Percentiles rank a stretch among this genome's conserved stretches.
Conservation (phyloP, 805 yeast species). For the Metschnikowia chrysomelidarum region DNA sequence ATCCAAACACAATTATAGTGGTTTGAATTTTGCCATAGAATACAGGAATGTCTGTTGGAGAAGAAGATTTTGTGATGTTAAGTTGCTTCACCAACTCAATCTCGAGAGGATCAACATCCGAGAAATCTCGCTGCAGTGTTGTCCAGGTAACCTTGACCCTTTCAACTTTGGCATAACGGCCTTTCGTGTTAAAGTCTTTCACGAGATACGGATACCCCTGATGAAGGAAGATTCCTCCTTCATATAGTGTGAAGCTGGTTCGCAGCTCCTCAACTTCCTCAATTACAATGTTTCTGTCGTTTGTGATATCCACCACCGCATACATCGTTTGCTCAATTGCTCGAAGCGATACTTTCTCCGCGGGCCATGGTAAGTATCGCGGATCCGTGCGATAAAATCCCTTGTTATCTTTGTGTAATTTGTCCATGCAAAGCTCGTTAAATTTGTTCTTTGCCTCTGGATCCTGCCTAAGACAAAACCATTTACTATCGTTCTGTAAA, state of each 20-base stretch:
- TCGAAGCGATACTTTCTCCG: constrained; percentile 70
- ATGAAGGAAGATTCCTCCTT: constrained; percentile 90
- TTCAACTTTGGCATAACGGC: constrained; percentile 78
- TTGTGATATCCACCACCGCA: constrained; percentile 89
- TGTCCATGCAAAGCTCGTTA: constrained; percentile 34
- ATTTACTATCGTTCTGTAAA: constrained; percentile 50
- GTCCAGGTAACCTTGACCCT: constrained; percentile 93
- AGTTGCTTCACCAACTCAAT: constrained; percentile 63
- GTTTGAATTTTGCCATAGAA: constrained; percentile 74
- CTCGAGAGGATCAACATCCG: constrained; percentile 86
- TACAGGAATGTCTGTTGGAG: constrained; percentile 49
- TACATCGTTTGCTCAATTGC: constrained; percentile 78
- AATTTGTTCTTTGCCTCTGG: constrained; percentile 19
- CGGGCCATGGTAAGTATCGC: constrained; percentile 77
- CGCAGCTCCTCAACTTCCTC: constrained; percentile 90
- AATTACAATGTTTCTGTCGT: constrained; percentile 69
- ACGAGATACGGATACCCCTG: constrained; percentile 91
- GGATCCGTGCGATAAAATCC: constrained; percentile 35
- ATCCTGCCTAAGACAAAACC: constrained; percentile 47
- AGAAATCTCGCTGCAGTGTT: constrained; percentile 86
- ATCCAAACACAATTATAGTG: constrained; percentile 85
- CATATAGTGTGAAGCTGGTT: constrained; percentile 84
- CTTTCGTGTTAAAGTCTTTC: constrained; percentile 76
- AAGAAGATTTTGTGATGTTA: constrained; percentile 35
- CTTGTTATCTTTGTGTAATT: constrained; percentile 32